Conservation (phyloP, 257 asterid genomes). For the Solanum chaucha region DNA sequence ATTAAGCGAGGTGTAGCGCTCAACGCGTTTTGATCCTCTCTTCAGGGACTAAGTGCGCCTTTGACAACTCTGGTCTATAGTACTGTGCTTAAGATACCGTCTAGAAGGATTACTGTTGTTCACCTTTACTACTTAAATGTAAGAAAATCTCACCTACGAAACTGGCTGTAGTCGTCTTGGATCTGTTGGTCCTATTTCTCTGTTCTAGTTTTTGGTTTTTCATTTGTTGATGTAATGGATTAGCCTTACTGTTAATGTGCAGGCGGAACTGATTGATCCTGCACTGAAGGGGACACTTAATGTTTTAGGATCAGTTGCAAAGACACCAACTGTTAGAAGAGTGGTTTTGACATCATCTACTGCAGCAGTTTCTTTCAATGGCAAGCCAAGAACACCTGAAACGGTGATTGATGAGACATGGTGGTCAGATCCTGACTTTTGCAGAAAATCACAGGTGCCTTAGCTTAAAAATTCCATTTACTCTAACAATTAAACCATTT, state of each 20-base stretch:
- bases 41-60: neutral
- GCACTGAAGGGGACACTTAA: conserved; percentile 78
- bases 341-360: conserved; percentile 71
- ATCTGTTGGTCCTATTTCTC: neutral
- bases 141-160: neutral
- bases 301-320: conserved; percentile 36
- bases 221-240: neutral
- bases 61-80: neutral
- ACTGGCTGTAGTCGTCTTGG: neutral
- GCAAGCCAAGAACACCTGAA: conserved; percentile 56
- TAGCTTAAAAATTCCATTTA: too few species aligned
- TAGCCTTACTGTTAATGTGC: neutral
- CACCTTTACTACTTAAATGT: neutral
- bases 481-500: too few species aligned
- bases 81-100: neutral
- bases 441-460: conserved; percentile 39
- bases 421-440: conserved; percentile 49
- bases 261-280: conserved; percentile 76
- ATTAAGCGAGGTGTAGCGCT: neutral
- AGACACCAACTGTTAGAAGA: conserved; percentile 26
- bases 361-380: conserved; percentile 57
- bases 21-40: neutral
- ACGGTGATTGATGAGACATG: conserved; percentile 61
- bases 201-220: neutral
- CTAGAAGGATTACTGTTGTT: neutral